Evolutionary conservation across 2,329 filamentous ascomycete species (phyloP), one percentile per base, ranked within the genome.

Genomic region (Penicillium sp.): DNA sequence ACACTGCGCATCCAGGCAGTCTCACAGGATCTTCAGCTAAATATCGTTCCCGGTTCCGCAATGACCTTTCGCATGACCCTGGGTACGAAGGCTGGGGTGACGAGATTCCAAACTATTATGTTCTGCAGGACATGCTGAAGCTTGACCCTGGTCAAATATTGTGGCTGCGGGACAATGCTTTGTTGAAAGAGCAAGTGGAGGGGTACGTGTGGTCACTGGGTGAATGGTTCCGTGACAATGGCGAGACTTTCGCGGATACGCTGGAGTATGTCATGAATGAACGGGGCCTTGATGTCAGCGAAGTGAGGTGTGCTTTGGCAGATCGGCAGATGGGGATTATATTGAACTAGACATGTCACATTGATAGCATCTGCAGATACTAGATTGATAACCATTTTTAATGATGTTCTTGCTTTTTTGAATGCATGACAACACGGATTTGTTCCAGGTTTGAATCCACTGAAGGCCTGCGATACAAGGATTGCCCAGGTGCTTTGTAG

Each of bases 81-180:
- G 81, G 81, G 7, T 73, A 75, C n/a, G 82, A 85, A 67, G 84
- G 84, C 22, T 87, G 84, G 84, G 84, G 84, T 29, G 83, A 86
- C 60, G 83, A 86, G 51, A 82, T 86, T 46, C 75, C 77, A 13
- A 83, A 86, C 57, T 86, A 86, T 66, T 86, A 87, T 59, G 75
- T 86, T 5, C 79, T 87, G 4, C 82, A 87, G 60, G 83, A 86
- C 57, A 84, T 86, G 79, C 73, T 86, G 70, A 87, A 87, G 68
- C 72, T 87, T 36, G 80, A 85, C 54, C 84, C 84, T 0, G 80
- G 78, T 38, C 83, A 86, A 66, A 74, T 86, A 8, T 62, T 87
- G 57, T 82, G 78, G 74, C 67, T 87, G 51, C 79, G 79, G 51
- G 80, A 85, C 56, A 75, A 83, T 58, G 81, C 81, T 40, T 78